Percentiles rank a stretch among this genome's conserved stretches.
Evolutionary conservation across 805 yeast species (phyloP).

Genomic region (Ogataea ganodermae): DNA sequence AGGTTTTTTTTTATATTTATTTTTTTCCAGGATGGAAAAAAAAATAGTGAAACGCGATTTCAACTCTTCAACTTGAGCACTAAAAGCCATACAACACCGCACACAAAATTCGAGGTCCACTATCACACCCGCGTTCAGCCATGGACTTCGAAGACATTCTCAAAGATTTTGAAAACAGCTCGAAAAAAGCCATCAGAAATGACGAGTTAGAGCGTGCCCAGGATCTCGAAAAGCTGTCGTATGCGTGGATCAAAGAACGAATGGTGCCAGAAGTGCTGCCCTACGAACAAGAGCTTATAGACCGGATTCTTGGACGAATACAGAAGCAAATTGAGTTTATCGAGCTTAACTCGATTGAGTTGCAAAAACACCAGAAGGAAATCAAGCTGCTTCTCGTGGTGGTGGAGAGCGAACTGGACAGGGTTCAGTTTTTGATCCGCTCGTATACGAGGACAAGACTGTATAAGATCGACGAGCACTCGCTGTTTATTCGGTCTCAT

Average conservation of each 20-base stretch:
- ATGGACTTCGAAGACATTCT: conserved; percentile 73
- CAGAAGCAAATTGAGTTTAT: conserved; percentile 73
- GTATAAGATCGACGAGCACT: conserved; percentile 69
- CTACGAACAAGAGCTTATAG: conserved; percentile 63
- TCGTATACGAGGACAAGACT: conserved; percentile 79
- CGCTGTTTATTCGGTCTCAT: conserved; percentile 56
- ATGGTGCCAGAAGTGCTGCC: conserved; percentile 85
- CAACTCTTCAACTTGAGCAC: not conserved
- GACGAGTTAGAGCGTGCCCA: conserved; percentile 30
- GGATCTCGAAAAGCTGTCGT: conserved; percentile 49
- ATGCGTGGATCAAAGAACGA: conserved; percentile 81
- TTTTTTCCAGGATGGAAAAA: not conserved
- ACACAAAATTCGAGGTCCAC: not conserved
- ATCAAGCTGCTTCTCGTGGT: conserved; percentile 79
- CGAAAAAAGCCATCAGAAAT: conserved; percentile 28
- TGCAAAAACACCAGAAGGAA: conserved; percentile 63
- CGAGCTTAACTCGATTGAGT: conserved; percentile 75
- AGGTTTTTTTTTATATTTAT: not conserved
- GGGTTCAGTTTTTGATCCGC: conserved; percentile 80
- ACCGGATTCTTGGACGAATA: conserved; percentile 57
- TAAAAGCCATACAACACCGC: not conserved
- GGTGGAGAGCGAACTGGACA: conserved; percentile 88
- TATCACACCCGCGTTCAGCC: no score
- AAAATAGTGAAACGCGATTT: not conserved
- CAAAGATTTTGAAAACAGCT: conserved; percentile 56